Percentiles rank a stretch among this genome's conserved stretches.
Conservation (phyloP, 345 rosid genomes). For the Heritiera fomes region DNA sequence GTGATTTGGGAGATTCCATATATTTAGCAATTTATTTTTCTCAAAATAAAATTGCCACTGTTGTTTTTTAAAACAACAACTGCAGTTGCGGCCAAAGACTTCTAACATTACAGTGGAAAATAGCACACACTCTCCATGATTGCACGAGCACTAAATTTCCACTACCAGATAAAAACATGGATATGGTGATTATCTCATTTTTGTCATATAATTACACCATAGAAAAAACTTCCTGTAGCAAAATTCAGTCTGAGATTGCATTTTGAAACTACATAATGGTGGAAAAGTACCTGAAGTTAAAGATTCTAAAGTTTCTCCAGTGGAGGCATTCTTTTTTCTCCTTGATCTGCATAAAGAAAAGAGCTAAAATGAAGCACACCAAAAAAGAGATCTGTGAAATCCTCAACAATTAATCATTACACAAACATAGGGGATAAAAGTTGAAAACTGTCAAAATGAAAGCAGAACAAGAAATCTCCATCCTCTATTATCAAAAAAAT, state of each 20-base stretch:
- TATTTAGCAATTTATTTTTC: slow-evolving; percentile 3
- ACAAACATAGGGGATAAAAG: not conserved
- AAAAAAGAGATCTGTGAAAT: not conserved
- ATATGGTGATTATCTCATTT: slow-evolving; percentile 2
- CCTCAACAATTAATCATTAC: not conserved
- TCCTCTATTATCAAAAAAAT: not conserved
- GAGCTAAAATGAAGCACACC: not conserved
- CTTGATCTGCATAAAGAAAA: slow-evolving; percentile 61
- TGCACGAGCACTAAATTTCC: not conserved
- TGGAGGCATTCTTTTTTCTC: slow-evolving; percentile 78
- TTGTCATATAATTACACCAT: not conserved
- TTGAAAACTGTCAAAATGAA: not conserved
- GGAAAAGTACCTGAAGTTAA: slow-evolving; percentile 54
- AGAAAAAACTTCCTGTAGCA: not conserved
- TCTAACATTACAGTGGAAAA: not conserved
- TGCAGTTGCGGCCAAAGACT: not conserved
- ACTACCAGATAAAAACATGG: not conserved
- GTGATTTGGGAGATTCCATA: slow-evolving; percentile 3
- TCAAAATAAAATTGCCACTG: not conserved
- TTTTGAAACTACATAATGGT: not conserved
- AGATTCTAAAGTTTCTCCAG: slow-evolving; percentile 79
- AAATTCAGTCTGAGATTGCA: not conserved
- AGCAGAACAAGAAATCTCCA: not conserved
- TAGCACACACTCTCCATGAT: slow-evolving; percentile 2
- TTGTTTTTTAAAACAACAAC: not conserved